Evolutionary conservation across 2,329 filamentous ascomycete genomes (phyloP).

Genomic region (Epicoccum sorghinum): DNA sequence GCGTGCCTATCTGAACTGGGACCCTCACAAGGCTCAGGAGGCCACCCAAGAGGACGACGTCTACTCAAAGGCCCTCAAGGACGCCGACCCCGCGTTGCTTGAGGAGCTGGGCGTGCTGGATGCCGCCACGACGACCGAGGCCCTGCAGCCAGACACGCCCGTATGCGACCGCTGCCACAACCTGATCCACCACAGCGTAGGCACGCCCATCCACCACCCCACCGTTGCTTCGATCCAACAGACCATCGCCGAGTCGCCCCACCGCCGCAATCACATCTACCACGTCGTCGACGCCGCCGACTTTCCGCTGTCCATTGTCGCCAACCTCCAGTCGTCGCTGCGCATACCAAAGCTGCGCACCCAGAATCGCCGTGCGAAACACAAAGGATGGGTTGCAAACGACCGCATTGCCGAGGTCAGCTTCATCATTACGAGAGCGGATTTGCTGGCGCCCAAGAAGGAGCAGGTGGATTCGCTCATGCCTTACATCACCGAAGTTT

Average conservation of each 20-base stretch:
- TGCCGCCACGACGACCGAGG: conserved; percentile 19
- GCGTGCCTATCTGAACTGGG: conserved; percentile 45
- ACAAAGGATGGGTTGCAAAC: conserved; percentile 68
- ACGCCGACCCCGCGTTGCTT: conserved; percentile 35
- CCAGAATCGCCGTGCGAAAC: conserved; percentile 77
- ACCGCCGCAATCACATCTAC: conserved; percentile 92
- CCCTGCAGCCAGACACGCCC: conserved; percentile 51
- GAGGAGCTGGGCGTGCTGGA: conserved; percentile 39
- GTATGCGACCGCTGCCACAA: conserved; percentile 89
- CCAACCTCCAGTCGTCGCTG: conserved; percentile 73
- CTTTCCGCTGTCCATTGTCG: conserved; percentile 91
- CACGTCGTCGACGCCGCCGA: conserved; percentile 95
- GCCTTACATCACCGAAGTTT: conserved; percentile 79
- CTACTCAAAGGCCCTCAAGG: conserved; percentile 45
- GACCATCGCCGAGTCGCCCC: conserved; percentile 85
- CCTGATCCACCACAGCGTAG: conserved; percentile 75
- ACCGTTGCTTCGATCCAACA: conserved; percentile 79
- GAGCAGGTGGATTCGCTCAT: conserved; percentile 83
- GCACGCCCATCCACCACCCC: conserved; percentile 77
- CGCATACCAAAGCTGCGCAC: conserved; percentile 76
- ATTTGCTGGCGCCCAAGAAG: conserved; percentile 83
- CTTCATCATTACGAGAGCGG: conserved; percentile 88
- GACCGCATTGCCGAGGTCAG: conserved; percentile 75
- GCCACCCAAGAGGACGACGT: conserved; percentile 43
- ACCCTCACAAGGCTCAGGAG: conserved; percentile 27